Evolutionary conservation across 768 basidiomycete species (phyloP).

Genomic region (Lentinus tigrinus): DNA sequence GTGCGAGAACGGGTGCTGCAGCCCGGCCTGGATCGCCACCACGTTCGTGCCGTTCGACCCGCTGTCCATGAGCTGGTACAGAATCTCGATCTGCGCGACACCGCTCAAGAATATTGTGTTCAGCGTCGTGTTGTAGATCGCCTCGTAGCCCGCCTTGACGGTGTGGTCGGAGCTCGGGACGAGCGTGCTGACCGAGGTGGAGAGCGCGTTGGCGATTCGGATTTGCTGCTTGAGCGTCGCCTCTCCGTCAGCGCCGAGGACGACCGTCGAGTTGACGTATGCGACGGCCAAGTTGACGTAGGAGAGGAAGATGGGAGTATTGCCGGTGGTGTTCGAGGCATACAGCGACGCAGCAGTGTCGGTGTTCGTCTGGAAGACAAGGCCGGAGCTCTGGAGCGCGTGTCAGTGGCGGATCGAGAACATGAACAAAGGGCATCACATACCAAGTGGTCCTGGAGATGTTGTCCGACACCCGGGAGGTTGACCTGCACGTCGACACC

Average conservation of each 20-base stretch:
- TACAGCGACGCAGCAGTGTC: conserved; percentile 38
- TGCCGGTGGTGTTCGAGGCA: conserved; percentile 23
- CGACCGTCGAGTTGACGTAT: conserved; percentile 52
- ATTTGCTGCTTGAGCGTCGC: conserved; percentile 34
- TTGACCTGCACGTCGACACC: conserved; percentile 45
- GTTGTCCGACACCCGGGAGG: conserved; percentile 61
- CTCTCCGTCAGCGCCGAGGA: conserved; percentile 39
- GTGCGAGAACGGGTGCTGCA: conserved; percentile 65
- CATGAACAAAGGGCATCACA: background rate
- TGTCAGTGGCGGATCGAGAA: background rate
- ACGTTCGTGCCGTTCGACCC: conserved; percentile 36
- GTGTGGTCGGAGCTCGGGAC: conserved; percentile 43
- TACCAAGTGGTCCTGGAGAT: conserved; percentile 55
- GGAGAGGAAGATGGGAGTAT: conserved; percentile 41
- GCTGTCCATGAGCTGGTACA: conserved; percentile 44
- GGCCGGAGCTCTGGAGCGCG: conserved; percentile 32
- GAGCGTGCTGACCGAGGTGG: conserved; percentile 33
- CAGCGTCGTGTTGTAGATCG: conserved; percentile 46
- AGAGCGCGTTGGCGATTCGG: conserved; percentile 32
- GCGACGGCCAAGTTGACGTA: conserved; percentile 65
- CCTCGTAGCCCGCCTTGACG: conserved; percentile 53
- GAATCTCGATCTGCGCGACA: conserved; percentile 57
- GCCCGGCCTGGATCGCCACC: conserved; percentile 60
- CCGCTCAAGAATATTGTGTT: conserved; percentile 37
- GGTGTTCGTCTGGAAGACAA: conserved; percentile 38